phyloP scores from a whole-genome alignment of 257 asterid genomes.

The Lycium barbarum region DNA sequence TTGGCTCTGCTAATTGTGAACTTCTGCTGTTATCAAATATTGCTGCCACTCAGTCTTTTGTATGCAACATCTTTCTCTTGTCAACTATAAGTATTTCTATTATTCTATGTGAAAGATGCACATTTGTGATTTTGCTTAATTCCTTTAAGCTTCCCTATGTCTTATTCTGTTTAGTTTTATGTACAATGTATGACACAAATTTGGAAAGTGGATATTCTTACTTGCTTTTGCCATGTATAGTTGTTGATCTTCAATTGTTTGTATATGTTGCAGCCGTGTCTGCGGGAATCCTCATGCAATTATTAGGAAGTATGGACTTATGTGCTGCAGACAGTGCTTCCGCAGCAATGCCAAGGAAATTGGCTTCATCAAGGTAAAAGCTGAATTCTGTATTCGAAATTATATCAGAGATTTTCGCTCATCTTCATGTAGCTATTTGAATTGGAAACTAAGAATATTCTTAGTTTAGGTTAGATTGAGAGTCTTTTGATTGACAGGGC shows the following conservation, averaged over 20 bases:
- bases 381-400: neutral
- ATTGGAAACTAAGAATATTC: neutral
- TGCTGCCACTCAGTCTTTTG: neutral
- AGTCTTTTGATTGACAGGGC: neutral
- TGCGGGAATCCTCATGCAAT: slow-evolving; percentile 38
- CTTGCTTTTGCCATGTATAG: neutral
- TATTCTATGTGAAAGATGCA: neutral
- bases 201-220: neutral
- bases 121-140: neutral
- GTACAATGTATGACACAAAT: neutral
- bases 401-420: fast-evolving
- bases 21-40: neutral
- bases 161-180: neutral
- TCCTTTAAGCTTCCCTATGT: neutral
- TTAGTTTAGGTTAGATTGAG: neutral
- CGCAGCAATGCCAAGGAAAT: slow-evolving; percentile 39
- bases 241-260: neutral
- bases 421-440: neutral
- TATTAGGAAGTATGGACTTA: slow-evolving; percentile 37
- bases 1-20: neutral
- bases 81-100: neutral
- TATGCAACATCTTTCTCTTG: neutral
- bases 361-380: slow-evolving; percentile 35
- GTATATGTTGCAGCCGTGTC: slow-evolving; percentile 31
- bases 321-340: slow-evolving; percentile 42